Percentiles rank a stretch among this genome's conserved stretches.
These are phyloP conservation scores for Hirschfeldia incana DNA, from an alignment of 345 rosid species.

Conservation along the genomic window DNA sequence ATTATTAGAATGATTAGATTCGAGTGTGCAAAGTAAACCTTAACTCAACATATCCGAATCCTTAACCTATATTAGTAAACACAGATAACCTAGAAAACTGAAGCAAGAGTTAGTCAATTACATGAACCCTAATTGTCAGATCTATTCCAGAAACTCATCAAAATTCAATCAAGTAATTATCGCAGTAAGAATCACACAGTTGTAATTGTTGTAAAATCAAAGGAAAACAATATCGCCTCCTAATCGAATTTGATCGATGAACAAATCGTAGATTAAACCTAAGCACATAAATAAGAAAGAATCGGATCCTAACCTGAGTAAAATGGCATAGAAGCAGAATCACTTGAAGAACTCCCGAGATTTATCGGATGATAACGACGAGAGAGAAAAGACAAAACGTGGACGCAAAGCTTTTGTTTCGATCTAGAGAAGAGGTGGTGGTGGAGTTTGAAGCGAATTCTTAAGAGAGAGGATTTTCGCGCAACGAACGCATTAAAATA, in stretches of 20 bases:
- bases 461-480: not conserved
- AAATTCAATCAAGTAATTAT: not conserved
- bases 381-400: not conserved
- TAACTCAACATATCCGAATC: not conserved
- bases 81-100: too few species aligned
- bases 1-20: conserved; percentile 19
- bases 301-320: conserved; percentile 40
- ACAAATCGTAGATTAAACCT: not conserved
- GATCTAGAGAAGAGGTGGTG: conserved; percentile 31
- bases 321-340: conserved; percentile 14
- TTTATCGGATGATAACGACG: not conserved
- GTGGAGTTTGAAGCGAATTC: not conserved
- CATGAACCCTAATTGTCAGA: not conserved
- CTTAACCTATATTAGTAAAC: too few species aligned
- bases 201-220: not conserved
- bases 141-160: not conserved
- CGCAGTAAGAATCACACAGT: not conserved
- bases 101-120: too few species aligned
- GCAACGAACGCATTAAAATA: conserved; percentile 43
- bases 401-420: conserved; percentile 17
- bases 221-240: conserved; percentile 1
- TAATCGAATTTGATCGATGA: not conserved
- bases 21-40: conserved; percentile 40
- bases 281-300: not conserved
- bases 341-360: not conserved